Evolutionary conservation across 306 rosid genomes (phyloP).

Genomic region (Pachyrhizus erosus): DNA sequence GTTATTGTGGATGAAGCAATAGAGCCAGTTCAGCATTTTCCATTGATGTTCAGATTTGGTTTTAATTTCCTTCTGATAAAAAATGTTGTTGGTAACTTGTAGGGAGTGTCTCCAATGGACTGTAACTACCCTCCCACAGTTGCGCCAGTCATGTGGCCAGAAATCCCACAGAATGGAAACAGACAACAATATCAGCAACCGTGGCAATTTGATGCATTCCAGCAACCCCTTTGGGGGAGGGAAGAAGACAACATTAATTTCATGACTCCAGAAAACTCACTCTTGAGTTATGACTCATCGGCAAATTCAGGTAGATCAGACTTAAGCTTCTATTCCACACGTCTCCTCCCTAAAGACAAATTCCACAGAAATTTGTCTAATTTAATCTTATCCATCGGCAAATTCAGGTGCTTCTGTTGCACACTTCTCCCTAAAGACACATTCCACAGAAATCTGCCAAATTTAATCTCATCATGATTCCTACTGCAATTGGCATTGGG

Average conservation of each 20-base stretch:
- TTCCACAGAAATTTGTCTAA: background rate
- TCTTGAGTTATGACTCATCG: constrained; percentile 72
- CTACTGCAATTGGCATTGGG: constrained; percentile 8
- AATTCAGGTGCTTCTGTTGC: constrained; percentile 74
- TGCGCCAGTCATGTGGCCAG: constrained; percentile 73
- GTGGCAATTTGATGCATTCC: constrained; percentile 68
- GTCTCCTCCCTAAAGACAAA: background rate
- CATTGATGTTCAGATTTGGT: constrained; percentile 24
- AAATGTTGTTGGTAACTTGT: constrained; percentile 37
- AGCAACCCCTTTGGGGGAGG: constrained; percentile 74
- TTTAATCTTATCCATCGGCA: constrained; percentile 49
- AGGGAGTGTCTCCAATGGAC: constrained; percentile 70
- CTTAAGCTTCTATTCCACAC: constrained; percentile 4
- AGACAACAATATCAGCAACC: constrained; percentile 83
- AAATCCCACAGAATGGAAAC: constrained; percentile 60
- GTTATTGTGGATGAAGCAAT: constrained; percentile 7
- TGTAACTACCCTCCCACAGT: constrained; percentile 63
- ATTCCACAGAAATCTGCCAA: background rate
- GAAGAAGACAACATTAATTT: constrained; percentile 73
- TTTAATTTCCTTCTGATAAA: constrained; percentile 31
- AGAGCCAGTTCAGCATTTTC: constrained; percentile 8
- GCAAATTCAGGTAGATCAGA: constrained; percentile 78
- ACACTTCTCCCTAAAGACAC: background rate
- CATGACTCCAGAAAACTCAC: constrained; percentile 78
- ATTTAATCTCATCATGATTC: background rate